Evolutionary conservation across 805 yeast species (phyloP), one percentile per base, ranked within the genome.

Genomic region (Teunomyces gatunensis): DNA sequence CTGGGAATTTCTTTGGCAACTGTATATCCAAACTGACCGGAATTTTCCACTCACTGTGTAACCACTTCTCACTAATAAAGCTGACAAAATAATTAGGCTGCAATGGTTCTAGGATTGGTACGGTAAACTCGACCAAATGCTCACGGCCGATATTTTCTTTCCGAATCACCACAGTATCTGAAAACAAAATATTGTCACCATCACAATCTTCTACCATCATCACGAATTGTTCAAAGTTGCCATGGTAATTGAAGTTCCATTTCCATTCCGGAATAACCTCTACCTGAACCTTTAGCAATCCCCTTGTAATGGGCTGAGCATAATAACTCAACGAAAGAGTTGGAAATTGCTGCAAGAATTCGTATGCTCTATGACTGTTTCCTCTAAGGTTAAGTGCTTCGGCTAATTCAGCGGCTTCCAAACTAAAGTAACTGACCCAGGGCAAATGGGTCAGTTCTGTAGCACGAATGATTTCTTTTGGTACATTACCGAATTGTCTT

Each of bases 391-490:
- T 79, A 18, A 92, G 76, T 0, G 94, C 92, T 61, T 84, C 88
- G 0, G 94, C 89, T 42, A 91, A 82, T 55, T 87, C 94, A n/a
- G 81, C 81, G 1, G 90, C 80, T 33, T 80, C 78, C 25, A 94
- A 66, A 21, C 78, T 74, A 52, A 92, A 78, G 58, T 89, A 92
- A 30, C 85, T 82, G 17, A 75, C 64, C 90, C 96, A 94, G 0
- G 97, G 96, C 50, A 89, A 68, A 54, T 83, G 83, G 0, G 96
- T 85, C 17, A 83, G 78, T 63, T 94, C 99, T 0, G 89, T 80
- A 39, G 84, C 83, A 48, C 75, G 75, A 6, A 94, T 77, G 3
- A 91, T 76, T 47, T 85, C 94, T 0, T 54, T 47, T 0, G 96
- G 94, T 29, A 85, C 87, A n/a, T 66, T 60, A 2, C 69, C 73